Evolutionary conservation across 116 monocot genomes (phyloP).

Genomic region (Zostera marina): DNA sequence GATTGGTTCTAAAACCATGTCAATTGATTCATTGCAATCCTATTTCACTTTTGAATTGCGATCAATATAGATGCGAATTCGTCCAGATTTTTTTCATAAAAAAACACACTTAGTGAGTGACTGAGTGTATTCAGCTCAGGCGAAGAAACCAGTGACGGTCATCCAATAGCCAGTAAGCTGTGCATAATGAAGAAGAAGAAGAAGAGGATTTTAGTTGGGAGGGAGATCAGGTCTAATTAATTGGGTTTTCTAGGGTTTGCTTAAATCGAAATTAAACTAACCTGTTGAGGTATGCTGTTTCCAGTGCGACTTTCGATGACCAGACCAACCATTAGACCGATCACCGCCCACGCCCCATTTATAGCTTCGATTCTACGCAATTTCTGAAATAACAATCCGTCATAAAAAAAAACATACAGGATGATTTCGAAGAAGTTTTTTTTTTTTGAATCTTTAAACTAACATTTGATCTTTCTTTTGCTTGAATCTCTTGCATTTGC

Average conservation of each 20-base stretch:
- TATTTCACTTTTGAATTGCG: too few species aligned
- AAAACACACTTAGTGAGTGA: too few species aligned
- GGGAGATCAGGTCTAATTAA: too few species aligned
- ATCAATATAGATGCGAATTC: background rate
- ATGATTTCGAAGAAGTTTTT: background rate
- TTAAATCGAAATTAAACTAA: slow-evolving; percentile 46
- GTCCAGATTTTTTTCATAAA: background rate
- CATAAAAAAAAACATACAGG: background rate
- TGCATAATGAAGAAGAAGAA: slow-evolving; percentile 3
- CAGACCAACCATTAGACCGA: slow-evolving; percentile 68
- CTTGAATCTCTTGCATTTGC: slow-evolving; percentile 81
- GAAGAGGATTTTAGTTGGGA: background rate
- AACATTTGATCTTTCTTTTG: slow-evolving; percentile 60
- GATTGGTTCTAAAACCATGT: background rate
- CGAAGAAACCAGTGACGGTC: slow-evolving; percentile 14
- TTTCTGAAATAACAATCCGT: slow-evolving; percentile 26
- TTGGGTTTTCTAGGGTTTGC: background rate
- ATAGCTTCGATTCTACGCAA: slow-evolving; percentile 62
- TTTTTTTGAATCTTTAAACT: too few species aligned
- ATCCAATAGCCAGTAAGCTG: slow-evolving; percentile 47
- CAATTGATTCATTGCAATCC: too few species aligned
- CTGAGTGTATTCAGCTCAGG: too few species aligned
- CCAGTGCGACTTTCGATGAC: slow-evolving; percentile 64
- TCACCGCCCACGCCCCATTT: slow-evolving; percentile 79
- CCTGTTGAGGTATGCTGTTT: slow-evolving; percentile 59